Conservation (phyloP, 2,329 filamentous ascomycete species). For the Aspergillus melleus region DNA sequence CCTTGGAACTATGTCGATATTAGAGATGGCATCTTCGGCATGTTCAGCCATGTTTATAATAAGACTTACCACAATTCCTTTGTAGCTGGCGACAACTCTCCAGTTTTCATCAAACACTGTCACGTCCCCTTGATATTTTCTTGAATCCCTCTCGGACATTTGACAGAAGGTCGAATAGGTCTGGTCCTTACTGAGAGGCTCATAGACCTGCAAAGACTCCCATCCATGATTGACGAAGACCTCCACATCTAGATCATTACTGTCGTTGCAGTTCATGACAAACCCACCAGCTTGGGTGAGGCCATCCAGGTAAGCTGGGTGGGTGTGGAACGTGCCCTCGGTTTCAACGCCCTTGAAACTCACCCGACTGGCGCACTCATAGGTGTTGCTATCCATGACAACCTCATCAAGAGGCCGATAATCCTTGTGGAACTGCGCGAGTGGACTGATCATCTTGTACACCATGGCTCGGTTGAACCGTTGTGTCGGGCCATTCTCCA, state of each 20-base stretch:
- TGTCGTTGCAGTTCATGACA: conserved; percentile 17
- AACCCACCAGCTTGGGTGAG: conserved; percentile 18
- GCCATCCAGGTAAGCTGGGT: conserved; percentile 15
- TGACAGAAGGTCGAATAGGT: conserved; percentile 7
- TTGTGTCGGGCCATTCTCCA: not conserved
- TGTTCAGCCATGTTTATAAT: not conserved
- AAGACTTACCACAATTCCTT: conserved; percentile 17
- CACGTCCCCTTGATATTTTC: not conserved
- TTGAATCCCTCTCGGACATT: not conserved
- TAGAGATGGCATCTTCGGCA: not conserved
- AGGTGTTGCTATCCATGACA: not conserved
- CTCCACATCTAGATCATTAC: conserved; percentile 13
- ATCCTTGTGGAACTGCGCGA: not conserved
- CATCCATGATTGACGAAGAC: conserved; percentile 19
- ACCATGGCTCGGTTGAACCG: not conserved
- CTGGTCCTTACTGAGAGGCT: conserved; percentile 15
- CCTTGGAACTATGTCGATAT: conserved; percentile 16
- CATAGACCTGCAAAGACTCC: conserved; percentile 14
- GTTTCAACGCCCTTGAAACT: conserved; percentile 7
- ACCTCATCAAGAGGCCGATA: not conserved
- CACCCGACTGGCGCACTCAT: not conserved
- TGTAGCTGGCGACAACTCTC: conserved; percentile 20
- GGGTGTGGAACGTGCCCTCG: conserved; percentile 11
- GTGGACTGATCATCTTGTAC: not conserved
- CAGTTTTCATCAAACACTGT: not conserved